Evolutionary conservation across 2,329 filamentous ascomycete genomes (phyloP).

Genomic region (Cladorrhinum sp.): DNA sequence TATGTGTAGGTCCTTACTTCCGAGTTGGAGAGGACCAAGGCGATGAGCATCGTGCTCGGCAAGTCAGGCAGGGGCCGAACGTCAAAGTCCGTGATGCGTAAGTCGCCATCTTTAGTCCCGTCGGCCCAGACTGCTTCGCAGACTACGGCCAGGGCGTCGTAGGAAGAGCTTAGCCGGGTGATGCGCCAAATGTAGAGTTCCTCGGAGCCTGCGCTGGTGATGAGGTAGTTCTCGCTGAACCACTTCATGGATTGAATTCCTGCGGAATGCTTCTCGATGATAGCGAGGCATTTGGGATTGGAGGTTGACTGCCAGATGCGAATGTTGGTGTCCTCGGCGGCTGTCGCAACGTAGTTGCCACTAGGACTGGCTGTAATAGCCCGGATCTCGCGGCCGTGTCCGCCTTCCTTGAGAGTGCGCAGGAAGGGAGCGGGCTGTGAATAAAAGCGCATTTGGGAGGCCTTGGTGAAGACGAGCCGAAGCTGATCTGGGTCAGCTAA

Average conservation of each 20-base stretch:
- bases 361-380: constrained; percentile 42
- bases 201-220: constrained; percentile 84
- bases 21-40: constrained; percentile 82
- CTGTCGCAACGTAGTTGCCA: constrained; percentile 56
- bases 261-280: constrained; percentile 73
- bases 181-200: constrained; percentile 86
- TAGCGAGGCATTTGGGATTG: constrained; percentile 51
- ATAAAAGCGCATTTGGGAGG: constrained; percentile 35
- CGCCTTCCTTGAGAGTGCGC: constrained; percentile 61
- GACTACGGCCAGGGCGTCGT: constrained; percentile 51
- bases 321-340: constrained; percentile 69
- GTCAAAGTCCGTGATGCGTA: constrained; percentile 81
- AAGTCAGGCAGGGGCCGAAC: constrained; percentile 35
- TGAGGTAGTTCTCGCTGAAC: constrained; percentile 68
- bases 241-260: constrained; percentile 81
- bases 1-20: constrained; percentile 62
- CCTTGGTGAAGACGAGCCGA: constrained; percentile 64
- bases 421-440: constrained; percentile 30
- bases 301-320: constrained; percentile 61
- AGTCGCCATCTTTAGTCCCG: constrained; percentile 55
- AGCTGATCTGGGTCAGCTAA: constrained; percentile 36
- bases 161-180: constrained; percentile 48
- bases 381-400: constrained; percentile 82
- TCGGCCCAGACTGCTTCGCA: constrained; percentile 56
- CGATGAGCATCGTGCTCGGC: constrained; percentile 44